Evolutionary conservation across 495 filamentous ascomycete species (phyloP), one percentile per base, ranked within the genome.

Genomic region (Stereocaulon alpinum): DNA sequence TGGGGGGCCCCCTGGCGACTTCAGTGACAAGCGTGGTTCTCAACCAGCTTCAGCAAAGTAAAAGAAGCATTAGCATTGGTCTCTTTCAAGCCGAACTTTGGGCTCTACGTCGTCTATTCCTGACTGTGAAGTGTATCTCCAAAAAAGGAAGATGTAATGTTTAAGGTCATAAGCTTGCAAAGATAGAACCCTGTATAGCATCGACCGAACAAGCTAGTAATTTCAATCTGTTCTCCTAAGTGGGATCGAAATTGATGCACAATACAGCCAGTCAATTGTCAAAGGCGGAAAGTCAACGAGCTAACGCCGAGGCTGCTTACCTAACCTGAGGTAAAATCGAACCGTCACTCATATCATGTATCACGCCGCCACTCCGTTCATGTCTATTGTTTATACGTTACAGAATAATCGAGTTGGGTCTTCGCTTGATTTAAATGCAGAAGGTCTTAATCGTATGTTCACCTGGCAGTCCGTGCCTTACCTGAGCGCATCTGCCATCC

Each of bases 1-100:
- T 20, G 69, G 72, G 10, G 70, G 76, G 57, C 70, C 76, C 4
- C 69, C 70, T 1, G 69, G 69, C 9, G 65, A 72, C 52, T 71
- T 71, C 54, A 70, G 66, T 40, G 70, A 72, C 56, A 60, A 70
- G 54, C 44, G 52, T 37, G 30, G 15, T 49, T 49, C 15, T 20
- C 63, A 63, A 32, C 22, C 10, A 55, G 29, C 11, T 34, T 10
- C 14, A 55, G 44, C 55, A 20, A 54, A 59, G 2, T 60, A 29
- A 34, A 34, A 24, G 18, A 27, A 15, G 29, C 15, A 5, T 1
- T 18, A 59, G 42, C 2, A 3, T 22, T 22, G 27, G 27, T 6
- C 3, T 24, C 24, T 24, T 24, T 14, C 3, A 24, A 10, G 44
- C 11, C 27, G 37, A 34, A 6, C 29, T 32, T 9, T 32, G 5